Percentiles rank a stretch among this genome's conserved stretches.
These are phyloP conservation scores for Dendrobium officinale DNA, from an alignment of 106 monocot species.

Conservation along the genomic window DNA sequence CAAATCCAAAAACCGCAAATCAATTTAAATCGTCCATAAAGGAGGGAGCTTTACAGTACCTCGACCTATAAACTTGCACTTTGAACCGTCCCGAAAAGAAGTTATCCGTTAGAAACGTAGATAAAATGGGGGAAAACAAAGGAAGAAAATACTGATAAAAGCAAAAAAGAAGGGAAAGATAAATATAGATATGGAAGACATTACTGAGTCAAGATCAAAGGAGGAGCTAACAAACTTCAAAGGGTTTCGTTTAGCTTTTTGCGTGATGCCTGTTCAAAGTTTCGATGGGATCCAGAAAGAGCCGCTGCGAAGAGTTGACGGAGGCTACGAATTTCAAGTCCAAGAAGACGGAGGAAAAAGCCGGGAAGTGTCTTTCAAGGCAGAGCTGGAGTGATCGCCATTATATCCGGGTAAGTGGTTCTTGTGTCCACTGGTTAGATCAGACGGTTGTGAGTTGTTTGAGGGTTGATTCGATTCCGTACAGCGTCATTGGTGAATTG, in stretches of 20 bases:
- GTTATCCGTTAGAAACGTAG: background rate
- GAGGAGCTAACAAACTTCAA: background rate
- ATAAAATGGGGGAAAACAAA: background rate
- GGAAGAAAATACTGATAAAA: background rate
- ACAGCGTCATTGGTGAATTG: too few relatives aligned
- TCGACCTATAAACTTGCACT: background rate
- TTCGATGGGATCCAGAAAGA: slow-evolving; percentile 2
- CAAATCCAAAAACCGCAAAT: background rate
- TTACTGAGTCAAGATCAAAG: background rate
- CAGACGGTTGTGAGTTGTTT: too few relatives aligned
- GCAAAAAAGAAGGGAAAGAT: background rate
- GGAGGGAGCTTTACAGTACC: slow-evolving; percentile 1
- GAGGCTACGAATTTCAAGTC: background rate
- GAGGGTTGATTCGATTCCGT: too few relatives aligned
- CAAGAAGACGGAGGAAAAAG: background rate
- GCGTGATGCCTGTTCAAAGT: background rate
- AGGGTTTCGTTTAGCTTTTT: background rate
- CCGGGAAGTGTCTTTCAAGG: background rate
- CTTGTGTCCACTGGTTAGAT: too few relatives aligned
- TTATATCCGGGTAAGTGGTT: too few relatives aligned
- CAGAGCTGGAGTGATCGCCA: too few relatives aligned
- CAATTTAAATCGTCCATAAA: background rate
- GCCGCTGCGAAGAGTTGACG: background rate
- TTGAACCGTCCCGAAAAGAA: background rate
- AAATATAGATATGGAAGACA: background rate